Evolutionary conservation across 495 filamentous ascomycete genomes (phyloP), one percentile per base, ranked within the genome.

Genomic region (Podospora appendiculata): DNA sequence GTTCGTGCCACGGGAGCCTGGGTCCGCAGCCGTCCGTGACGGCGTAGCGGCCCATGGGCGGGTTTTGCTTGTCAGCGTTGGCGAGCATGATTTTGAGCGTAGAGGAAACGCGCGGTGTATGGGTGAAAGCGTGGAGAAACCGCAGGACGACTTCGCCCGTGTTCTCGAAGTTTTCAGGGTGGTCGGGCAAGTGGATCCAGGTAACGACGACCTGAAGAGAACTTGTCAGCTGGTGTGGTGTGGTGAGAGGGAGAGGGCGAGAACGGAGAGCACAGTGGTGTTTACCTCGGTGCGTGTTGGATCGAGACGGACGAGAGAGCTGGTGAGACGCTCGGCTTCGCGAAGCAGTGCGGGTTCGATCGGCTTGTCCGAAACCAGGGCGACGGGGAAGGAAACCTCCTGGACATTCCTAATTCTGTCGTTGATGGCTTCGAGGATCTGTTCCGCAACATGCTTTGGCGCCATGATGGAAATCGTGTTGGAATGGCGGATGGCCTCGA

Each of bases 1-100:
- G 69, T 11, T 77, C 64, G 12, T 70, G 65, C 77, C 77, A 80
- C 18, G 58, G 46, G 6, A 77, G 57, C 47, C 67, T 71, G 8
- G 56, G 43, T 32, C 54, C 51, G 46, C 47, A 58, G 33, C 58
- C 50, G 14, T 45, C 25, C 32, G 67, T 58, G 12, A 44, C 40
- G 13, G 73, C 17, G 10, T 66, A 67, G 4, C 65, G 58, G 4
- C 65, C 68, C 32, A 8, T 4, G 32, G 6, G 1, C 8, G 32
- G 6, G 1, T 7, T 9, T 40, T 13, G 7, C 44, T 33, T 8
- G n/a, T 1, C 4, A 44, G 55, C 25, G 2, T 25, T 5, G 25
- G 25, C 25, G 25, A 25, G 25, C 3, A 47, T 33, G 3, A 57
- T 34, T 8, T 42, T 44, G 36, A 70, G 47, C 6, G 58, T 45